These are phyloP conservation scores for Gonapodya prolifera DNA, from an alignment of 192 early-diverging fungal genomes.

Conservation along the genomic window DNA sequence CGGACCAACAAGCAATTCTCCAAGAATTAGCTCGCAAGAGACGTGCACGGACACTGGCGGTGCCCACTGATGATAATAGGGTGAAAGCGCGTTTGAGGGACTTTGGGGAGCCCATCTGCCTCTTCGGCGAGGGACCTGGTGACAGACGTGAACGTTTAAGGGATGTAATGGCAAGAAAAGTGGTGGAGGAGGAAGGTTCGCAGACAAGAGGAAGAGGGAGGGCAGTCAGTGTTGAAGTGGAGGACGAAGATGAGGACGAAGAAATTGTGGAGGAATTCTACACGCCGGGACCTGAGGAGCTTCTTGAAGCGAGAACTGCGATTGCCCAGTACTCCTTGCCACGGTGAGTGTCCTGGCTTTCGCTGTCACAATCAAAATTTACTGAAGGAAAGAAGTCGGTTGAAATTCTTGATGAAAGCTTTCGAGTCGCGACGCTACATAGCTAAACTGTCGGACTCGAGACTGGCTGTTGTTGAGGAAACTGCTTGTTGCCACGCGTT, in stretches of 20 bases:
- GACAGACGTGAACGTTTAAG: conserved; percentile 75
- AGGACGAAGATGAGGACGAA: conserved; percentile 29
- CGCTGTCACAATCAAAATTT: too few relatives aligned
- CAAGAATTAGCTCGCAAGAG: conserved; percentile 46
- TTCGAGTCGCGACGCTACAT: too few relatives aligned
- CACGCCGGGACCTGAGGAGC: conserved; percentile 59
- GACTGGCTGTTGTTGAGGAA: too few relatives aligned
- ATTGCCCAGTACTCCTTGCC: conserved; percentile 64
- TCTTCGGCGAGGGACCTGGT: conserved; percentile 86
- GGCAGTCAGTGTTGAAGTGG: conserved; percentile 38
- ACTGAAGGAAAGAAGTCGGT: too few relatives aligned
- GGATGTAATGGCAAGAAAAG: conserved; percentile 50
- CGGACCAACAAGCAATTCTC: conserved; percentile 32
- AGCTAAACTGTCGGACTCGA: too few relatives aligned
- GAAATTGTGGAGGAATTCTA: conserved; percentile 59
- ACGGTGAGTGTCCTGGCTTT: conserved; percentile 22
- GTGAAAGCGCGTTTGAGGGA: conserved; percentile 65
- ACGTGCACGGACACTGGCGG: conserved; percentile 62
- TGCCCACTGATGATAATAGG: conserved; percentile 78
- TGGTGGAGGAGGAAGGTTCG: conserved; percentile 26
- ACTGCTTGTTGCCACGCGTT: too few relatives aligned
- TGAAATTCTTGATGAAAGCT: too few relatives aligned
- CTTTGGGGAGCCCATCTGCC: conserved; percentile 70
- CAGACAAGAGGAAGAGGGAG: conserved; percentile 26
- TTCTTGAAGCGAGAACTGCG: conserved; percentile 52